Percentiles rank a stretch among this genome's conserved stretches.
These are phyloP conservation scores for Coniochaeta sp. DNA, from an alignment of 2,329 filamentous ascomycete species.

Conservation along the genomic window DNA sequence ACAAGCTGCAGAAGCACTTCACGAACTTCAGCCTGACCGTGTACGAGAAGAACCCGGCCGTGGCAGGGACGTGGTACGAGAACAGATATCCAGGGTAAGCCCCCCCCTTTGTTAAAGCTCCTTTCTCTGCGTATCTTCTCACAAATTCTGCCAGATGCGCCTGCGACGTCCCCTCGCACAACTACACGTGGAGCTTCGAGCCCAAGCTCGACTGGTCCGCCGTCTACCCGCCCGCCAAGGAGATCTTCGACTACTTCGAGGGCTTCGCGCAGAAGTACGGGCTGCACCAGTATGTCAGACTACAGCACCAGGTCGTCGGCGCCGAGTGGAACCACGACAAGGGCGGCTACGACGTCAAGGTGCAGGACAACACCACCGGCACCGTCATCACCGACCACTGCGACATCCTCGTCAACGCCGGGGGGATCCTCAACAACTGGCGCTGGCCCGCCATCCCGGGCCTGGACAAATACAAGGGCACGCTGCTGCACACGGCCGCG, in stretches of 20 bases:
- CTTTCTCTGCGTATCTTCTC: conserved; percentile 6
- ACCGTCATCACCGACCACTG: conserved; percentile 2
- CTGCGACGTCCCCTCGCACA: conserved; percentile 43
- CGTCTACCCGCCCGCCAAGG: conserved; percentile 31
- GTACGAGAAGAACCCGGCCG: conserved; percentile 40
- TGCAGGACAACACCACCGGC: not conserved
- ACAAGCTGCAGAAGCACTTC: conserved; percentile 38
- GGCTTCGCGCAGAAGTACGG: conserved; percentile 30
- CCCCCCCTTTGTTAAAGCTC: conserved; percentile 10
- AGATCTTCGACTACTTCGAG: conserved; percentile 35
- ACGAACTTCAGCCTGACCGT: conserved; percentile 28
- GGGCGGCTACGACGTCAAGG: conserved; percentile 1
- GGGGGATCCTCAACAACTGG: conserved; percentile 11
- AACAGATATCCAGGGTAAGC: conserved; percentile 32
- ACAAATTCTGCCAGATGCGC: conserved; percentile 21
- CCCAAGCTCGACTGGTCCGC: conserved; percentile 33
- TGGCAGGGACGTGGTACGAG: conserved; percentile 44
- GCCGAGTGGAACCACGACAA: conserved; percentile 21
- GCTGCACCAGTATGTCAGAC: conserved; percentile 24
- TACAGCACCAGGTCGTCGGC: conserved; percentile 16
- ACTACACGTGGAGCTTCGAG: conserved; percentile 43
- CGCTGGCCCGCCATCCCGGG: conserved; percentile 17
- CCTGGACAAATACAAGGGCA: conserved; percentile 18
- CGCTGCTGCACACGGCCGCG: conserved; percentile 15
- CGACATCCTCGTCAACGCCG: conserved; percentile 4